Evolutionary conservation across 164 flowering plant genomes (phyloP).

Genomic region (Sedum album): DNA sequence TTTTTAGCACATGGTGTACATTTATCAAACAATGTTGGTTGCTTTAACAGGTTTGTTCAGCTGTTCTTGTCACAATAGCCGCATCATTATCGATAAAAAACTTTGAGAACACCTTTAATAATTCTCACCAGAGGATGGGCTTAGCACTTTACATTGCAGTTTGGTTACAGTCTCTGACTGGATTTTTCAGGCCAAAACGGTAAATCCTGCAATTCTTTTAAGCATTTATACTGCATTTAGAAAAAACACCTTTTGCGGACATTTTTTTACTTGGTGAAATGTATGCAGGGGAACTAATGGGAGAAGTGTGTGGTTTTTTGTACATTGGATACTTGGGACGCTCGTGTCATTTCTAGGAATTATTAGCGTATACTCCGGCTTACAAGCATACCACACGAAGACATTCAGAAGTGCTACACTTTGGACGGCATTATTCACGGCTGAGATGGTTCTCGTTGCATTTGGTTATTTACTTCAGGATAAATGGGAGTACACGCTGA

Average conservation of each 20-base stretch:
- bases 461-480: slow-evolving; percentile 45
- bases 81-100: slow-evolving; percentile 40
- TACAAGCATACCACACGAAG: slow-evolving; percentile 35
- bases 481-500: slow-evolving; percentile 38
- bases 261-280: background rate
- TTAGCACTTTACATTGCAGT: slow-evolving; percentile 30
- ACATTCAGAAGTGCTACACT: slow-evolving; percentile 27
- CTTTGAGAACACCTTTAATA: slow-evolving; percentile 40
- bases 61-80: slow-evolving; percentile 36
- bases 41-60: slow-evolving; percentile 26
- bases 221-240: no score
- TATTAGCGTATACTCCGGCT: slow-evolving; percentile 40
- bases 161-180: slow-evolving; percentile 35
- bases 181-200: slow-evolving; percentile 36
- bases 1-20: no score
- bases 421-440: slow-evolving; percentile 40
- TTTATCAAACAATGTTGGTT: background rate
- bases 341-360: slow-evolving; percentile 31
- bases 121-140: slow-evolving; percentile 41
- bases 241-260: no score
- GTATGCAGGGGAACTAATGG: slow-evolving; percentile 34
- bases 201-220: slow-evolving; percentile 9
- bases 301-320: slow-evolving; percentile 39
- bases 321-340: slow-evolving; percentile 47
- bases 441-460: slow-evolving; percentile 21